Evolutionary conservation across 2,329 filamentous ascomycete species (phyloP), one percentile per base, ranked within the genome.

Genomic region (Fusarium succisae): DNA sequence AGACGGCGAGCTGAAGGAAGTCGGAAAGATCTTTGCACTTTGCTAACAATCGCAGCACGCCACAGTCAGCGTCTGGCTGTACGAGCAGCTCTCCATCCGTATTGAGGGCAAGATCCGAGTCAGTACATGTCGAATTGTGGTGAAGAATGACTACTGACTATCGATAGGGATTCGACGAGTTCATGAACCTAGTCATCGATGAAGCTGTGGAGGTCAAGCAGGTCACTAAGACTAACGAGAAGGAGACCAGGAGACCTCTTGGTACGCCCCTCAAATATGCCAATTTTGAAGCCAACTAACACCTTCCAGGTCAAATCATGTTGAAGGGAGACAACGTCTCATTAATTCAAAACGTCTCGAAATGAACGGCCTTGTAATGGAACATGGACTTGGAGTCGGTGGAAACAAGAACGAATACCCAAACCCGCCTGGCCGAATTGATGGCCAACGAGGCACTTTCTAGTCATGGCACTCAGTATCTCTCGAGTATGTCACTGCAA

Each of bases 111-210:
- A 96, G 86, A 98, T 99, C 76, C 91, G 96, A 80, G 96, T 97
- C 83, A 73, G 91, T 83, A 47, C n/a, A 38, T 7, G n/a, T 35
- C 9, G 9, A 22, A 45, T 41, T 35, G 30, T 37, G 32, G 24
- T 28, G 22, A 28, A 12, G 26, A n/a, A 30, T 28, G 50, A 20
- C 10, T 44, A 24, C 67, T 77, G 47, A 65, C 48, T 28, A 41
- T 45, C 4, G n/a, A 8, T 13, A 98, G 95, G 95, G 96, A 20
- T 99, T 99, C 77, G 96, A 99, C 82, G 96, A 99, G 84, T 99
- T 98, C 86, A 98, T 99, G 95, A 99, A 99, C 86, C 87, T 99
- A 56, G 96, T 98, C 44, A 90, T 98, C 76, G 96, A 99, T 80
- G 95, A 99, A 78, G 96, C 96, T 37, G 91, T 98, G 65, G 96